A percentile compares a stretch with the other conserved stretches of the same genome.
phyloP scores from a whole-genome alignment of 1,284 basidiomycete species.

The Fomitopsis betulina region DNA sequence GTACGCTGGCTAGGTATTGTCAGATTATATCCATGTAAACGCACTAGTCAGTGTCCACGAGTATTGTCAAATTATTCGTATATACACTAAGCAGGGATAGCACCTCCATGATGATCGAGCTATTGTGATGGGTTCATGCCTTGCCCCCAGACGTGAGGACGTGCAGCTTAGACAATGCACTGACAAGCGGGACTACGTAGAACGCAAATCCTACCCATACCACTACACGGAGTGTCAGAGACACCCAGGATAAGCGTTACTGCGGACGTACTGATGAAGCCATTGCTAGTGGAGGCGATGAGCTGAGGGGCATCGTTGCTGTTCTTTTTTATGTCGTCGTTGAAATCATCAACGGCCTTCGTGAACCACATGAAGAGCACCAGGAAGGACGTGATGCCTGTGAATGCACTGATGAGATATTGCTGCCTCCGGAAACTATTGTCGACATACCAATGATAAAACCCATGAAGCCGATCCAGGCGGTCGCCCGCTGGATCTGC shows the following conservation, averaged over 20 bases:
- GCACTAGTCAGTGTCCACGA: neutral
- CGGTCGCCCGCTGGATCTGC: slow-evolving; percentile 50
- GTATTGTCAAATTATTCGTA: too few species aligned
- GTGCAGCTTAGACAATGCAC: slow-evolving; percentile 68
- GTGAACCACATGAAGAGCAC: slow-evolving; percentile 78
- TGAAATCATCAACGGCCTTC: slow-evolving; percentile 75
- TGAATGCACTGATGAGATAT: neutral
- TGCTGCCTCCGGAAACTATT: neutral
- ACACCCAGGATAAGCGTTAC: neutral
- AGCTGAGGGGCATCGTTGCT: slow-evolving; percentile 53
- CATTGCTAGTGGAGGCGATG: slow-evolving; percentile 62
- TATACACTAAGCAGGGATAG: too few species aligned
- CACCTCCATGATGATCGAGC: too few species aligned
- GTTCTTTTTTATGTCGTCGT: slow-evolving; percentile 49
- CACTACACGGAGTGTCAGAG: slow-evolving; percentile 40
- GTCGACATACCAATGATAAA: slow-evolving; percentile 59
- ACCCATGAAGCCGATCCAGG: slow-evolving; percentile 71
- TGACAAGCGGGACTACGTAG: slow-evolving; percentile 64
- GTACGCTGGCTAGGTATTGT: too few species aligned
- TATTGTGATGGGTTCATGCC: too few species aligned
- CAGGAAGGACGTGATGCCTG: slow-evolving; percentile 67
- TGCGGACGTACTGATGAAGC: slow-evolving; percentile 62
- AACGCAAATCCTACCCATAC: slow-evolving; percentile 75
- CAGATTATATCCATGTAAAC: too few species aligned
- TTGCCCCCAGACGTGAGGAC: slow-evolving; percentile 32